Base-by-base conservation (phyloP, 2,329 filamentous ascomycete species). In the Dactylellina drechsleri region DNA sequence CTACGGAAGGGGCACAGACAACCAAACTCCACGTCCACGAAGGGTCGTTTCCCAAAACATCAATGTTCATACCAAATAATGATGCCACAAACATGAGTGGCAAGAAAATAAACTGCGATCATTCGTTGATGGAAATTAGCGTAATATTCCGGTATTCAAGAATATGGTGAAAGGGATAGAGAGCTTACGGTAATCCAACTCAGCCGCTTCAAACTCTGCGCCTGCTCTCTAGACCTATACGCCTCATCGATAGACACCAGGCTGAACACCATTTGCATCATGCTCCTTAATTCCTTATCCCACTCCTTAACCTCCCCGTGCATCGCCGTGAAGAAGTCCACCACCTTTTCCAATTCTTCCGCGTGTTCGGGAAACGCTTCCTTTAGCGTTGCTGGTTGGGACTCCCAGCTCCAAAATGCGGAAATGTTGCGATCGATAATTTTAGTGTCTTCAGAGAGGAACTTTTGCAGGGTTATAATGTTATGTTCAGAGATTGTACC, bases 231-330 rank as follows among this genome's bases (percentile, higher is more conserved):
- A 26, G 77, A 78, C 20, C 76, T 52, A 45, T 78, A 78, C n/a
- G 76, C 77, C 36, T 78, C 77, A 36, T 78, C 77, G 23, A 78
- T 78, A 10, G 77, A 78, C 4, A 78, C 74, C 8, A 78, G 49
- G 28, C 61, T 78, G 20, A 74, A 67, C 1, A 77, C 74, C 77
- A 78, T 54, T 13, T 61, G 57, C 45, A 76, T 76, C 72, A 76
- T 71, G 15, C 54, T 53, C 45, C 72, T 71, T 18, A 76, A 45
- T 23, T 76, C 72, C 47, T 62, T 66, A 62, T 76, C 72, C 72
- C 72, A 76, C 8, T 66, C 61, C 16, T 76, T 71, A 2, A 60
- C 40, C 18, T 71, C 72, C 6, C 26, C 20, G 60, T 58, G 16
- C 4, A 57, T 15, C 5, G 16, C 16, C 23, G 50, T 56, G 31